Evolutionary conservation across 2,329 filamentous ascomycete genomes (phyloP), one percentile per base, ranked within the genome.

Genomic region (Trichophyton simii): DNA sequence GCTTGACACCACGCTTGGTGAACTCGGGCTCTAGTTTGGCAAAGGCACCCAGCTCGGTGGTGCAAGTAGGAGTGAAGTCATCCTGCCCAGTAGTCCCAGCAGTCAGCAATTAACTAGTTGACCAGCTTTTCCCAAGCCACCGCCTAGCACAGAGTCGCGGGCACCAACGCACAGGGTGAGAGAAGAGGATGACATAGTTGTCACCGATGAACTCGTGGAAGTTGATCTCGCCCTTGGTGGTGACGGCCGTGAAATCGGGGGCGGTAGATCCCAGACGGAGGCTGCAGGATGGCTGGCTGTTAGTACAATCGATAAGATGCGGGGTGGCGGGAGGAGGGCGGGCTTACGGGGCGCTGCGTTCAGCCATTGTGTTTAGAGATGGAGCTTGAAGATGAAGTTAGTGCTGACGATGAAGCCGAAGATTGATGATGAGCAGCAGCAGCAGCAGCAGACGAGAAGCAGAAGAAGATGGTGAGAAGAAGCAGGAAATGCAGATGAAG

Each of bases 21-120:
- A 96, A 96, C 76, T 96, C 90, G 69, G 85, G 83, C 79, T 90
- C 86, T 65, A 96, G 82, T 78, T 91, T 94, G 68, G 91, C 88
- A 70, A 96, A 95, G 63, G 91, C 91, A 65, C 91, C 91, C 65
- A 96, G 87, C 80, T 96, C 91, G 60, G 91, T 96, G 66, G 91
- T 96, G 82, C 91, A 96, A 63, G 96, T 91, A 60, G 91, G 91
- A 1, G 91, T 96, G 81, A 89, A 96, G 77, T 96, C 91, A 70
- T 74, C 74, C 71, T 72, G 28, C 42, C 28, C 9, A 15, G 34
- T 38, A 15, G 34, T 38, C 34, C 34, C 34, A 38, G 18, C 52
- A 3, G 42, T 63, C 25, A 64, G 61, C 41, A n/a, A 38, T 4
- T 38, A 38, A 31, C 34, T 38, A 38, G 34, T 38, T 13, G 13